Conservation (phyloP, 441 rosid genomes). For the Cnidoscolus chayamansa region DNA sequence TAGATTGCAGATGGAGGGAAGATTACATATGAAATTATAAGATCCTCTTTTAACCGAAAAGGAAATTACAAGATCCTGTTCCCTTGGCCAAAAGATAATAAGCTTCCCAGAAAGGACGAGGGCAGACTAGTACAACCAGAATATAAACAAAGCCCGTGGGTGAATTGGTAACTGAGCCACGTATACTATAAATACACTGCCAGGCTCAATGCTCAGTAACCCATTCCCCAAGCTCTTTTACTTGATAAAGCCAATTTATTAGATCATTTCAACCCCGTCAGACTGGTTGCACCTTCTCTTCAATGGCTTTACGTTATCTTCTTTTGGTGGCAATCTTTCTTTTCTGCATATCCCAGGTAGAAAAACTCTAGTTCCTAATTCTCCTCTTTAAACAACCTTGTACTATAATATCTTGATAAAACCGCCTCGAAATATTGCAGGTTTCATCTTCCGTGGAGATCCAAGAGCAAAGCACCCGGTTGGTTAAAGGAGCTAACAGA, state of each 20-base stretch:
- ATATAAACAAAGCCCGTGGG: constrained; percentile 10
- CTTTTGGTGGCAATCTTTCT: constrained; percentile 10
- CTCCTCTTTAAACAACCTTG: background rate
- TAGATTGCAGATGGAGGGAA: too few species aligned
- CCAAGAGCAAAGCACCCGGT: background rate
- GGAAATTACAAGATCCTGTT: background rate
- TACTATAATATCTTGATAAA: background rate
- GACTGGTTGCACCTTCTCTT: background rate
- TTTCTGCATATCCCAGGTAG: constrained; percentile 18
- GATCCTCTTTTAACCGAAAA: too few species aligned
- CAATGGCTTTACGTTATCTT: constrained; percentile 18
- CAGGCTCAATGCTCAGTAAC: background rate
- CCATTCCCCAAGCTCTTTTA: background rate
- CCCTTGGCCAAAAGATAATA: background rate
- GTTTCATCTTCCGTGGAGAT: constrained; percentile 20
- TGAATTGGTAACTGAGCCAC: constrained; percentile 20
- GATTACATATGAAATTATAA: too few species aligned
- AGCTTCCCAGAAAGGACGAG: too few species aligned
- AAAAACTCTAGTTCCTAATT: background rate
- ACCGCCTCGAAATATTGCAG: background rate
- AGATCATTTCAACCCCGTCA: background rate
- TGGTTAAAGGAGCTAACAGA: constrained; percentile 26
- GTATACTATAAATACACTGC: constrained; percentile 21
- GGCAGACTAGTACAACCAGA: background rate
- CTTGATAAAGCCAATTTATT: too few species aligned